Evolutionary conservation across 2,329 filamentous ascomycete genomes (phyloP).

Genomic region (Colletotrichum sp.): DNA sequence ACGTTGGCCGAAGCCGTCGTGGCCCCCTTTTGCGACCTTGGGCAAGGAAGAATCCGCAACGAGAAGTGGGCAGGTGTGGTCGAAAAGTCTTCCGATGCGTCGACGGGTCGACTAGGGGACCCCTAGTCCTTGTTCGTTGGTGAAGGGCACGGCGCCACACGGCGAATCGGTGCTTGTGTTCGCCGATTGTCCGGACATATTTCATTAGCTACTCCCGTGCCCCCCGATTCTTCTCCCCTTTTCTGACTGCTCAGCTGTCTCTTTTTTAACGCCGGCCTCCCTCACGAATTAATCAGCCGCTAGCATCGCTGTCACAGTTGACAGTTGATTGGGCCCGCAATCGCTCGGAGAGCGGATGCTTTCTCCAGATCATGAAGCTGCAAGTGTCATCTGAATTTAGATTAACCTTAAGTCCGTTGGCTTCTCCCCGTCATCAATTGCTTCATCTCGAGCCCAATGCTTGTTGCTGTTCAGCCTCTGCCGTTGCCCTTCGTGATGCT

Average conservation of each 20-base stretch:
- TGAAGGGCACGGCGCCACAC: not conserved
- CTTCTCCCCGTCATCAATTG: not conserved
- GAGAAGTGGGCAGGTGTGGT: not conserved
- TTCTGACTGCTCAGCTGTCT: not conserved
- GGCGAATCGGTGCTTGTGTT: constrained; percentile 10
- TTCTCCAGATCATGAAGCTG: not conserved
- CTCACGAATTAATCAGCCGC: not conserved
- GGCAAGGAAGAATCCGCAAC: not conserved
- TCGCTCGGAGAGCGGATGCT: not conserved
- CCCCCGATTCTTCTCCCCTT: not conserved
- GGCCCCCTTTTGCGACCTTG: not conserved
- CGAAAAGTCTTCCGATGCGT: not conserved
- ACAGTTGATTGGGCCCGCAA: not conserved
- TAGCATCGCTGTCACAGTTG: not conserved
- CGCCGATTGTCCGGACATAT: not conserved
- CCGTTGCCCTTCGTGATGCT: not conserved
- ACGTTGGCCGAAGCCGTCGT: not conserved
- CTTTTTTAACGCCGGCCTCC: not conserved
- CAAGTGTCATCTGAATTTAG: not conserved
- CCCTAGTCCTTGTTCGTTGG: not conserved
- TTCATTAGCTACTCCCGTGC: not conserved
- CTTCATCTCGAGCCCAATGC: not conserved
- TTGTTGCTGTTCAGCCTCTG: not conserved
- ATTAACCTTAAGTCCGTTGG: not conserved
- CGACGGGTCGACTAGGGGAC: not conserved